phyloP scores from a whole-genome alignment of 2,329 filamentous ascomycete species.

The Cladosporium sp. region DNA sequence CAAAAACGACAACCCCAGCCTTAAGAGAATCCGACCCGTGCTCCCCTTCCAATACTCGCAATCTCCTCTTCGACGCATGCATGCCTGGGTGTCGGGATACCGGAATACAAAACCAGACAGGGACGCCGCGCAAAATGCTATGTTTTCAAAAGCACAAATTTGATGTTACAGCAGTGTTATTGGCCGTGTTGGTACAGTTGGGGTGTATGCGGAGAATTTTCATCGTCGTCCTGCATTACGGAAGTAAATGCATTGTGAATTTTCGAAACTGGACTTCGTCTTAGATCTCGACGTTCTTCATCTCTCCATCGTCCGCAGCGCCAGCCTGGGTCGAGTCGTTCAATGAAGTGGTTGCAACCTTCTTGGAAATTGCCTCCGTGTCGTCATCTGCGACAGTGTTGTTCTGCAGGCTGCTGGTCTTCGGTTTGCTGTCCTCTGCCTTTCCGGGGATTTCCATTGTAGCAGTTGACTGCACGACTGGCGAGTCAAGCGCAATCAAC shows the following conservation, averaged over 20 bases:
- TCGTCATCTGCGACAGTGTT: conserved; percentile 33
- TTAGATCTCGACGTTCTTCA: conserved; percentile 53
- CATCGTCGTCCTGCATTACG: neutral
- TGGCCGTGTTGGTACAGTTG: conserved; percentile 11
- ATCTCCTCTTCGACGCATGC: neutral
- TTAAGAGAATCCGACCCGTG: neutral
- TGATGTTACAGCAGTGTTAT: conserved; percentile 14
- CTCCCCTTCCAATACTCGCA: neutral
- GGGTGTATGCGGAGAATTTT: neutral
- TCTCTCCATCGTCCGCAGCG: conserved; percentile 38
- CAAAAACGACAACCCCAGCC: neutral
- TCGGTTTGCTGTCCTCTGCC: conserved; percentile 25
- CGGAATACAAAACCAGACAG: neutral
- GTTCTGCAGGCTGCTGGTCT: conserved; percentile 39
- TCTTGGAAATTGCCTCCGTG: conserved; percentile 33
- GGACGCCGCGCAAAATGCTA: conserved; percentile 17
- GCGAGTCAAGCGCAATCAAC: conserved; percentile 38
- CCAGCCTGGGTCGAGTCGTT: conserved; percentile 21
- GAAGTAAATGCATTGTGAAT: neutral
- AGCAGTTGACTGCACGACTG: conserved; percentile 23
- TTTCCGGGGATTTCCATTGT: conserved; percentile 25
- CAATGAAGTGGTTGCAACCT: conserved; percentile 23
- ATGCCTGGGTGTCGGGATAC: neutral
- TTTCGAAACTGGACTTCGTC: conserved; percentile 24
- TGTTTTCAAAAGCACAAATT: neutral